These are phyloP conservation scores for Graphium sp. DNA, from an alignment of 2,329 filamentous ascomycete genomes.

Conservation along the genomic window DNA sequence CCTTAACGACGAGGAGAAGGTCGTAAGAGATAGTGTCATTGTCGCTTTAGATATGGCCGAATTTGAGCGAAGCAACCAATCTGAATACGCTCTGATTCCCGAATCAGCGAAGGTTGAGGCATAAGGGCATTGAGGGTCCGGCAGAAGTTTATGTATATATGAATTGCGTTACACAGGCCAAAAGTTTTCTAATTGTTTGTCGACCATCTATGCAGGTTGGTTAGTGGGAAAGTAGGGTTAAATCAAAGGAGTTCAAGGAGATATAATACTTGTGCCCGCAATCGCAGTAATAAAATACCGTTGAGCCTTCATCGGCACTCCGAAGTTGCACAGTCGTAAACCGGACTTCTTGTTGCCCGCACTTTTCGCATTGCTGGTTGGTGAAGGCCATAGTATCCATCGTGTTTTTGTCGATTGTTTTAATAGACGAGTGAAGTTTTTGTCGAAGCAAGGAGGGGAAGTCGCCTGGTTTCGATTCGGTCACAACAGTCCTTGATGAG, in stretches of 20 bases:
- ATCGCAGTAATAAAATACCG: conserved; percentile 77
- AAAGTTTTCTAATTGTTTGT: conserved; percentile 53
- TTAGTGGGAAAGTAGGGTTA: conserved; percentile 9
- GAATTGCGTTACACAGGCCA: too few species aligned
- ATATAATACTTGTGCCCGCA: conserved; percentile 63
- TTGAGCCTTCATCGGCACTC: conserved; percentile 88
- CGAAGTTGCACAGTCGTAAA: conserved; percentile 76
- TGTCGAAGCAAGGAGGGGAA: conserved; percentile 83
- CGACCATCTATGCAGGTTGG: conserved; percentile 24
- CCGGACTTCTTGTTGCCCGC: conserved; percentile 65
- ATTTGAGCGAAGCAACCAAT: conserved; percentile 76
- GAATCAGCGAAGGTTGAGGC: conserved; percentile 20
- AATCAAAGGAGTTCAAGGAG: conserved; percentile 2
- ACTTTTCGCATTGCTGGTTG: conserved; percentile 59
- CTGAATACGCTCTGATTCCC: conserved; percentile 85
- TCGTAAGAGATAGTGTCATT: conserved; percentile 86
- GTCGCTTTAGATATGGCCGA: conserved; percentile 97
- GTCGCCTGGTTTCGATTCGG: conserved; percentile 71
- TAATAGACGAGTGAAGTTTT: conserved; percentile 68
- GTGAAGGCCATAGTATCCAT: conserved; percentile 55
- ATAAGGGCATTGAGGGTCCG: background rate
- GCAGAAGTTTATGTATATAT: too few species aligned
- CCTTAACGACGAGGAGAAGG: conserved; percentile 76
- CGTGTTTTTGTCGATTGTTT: conserved; percentile 64
- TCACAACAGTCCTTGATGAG: conserved; percentile 59